Base-by-base conservation (phyloP, 1,284 basidiomycete genomes). In the Cryptococcus maquisensis region DNA sequence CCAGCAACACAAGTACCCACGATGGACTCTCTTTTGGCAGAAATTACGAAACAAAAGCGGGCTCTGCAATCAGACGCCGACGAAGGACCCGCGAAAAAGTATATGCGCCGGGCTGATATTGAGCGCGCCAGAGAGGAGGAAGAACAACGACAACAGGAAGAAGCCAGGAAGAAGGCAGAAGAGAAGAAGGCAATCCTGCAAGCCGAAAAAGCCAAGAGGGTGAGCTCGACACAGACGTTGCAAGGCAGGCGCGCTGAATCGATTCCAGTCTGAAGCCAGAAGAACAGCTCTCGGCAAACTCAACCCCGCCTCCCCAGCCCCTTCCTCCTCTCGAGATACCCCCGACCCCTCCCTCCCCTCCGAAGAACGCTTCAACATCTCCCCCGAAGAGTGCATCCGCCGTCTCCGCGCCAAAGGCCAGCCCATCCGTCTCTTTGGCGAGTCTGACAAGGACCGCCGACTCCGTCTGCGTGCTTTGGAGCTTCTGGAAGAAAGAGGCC, bases 341-440 rank as follows among this genome's bases (percentile, higher is more conserved):
- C 70, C 69, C 28, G 67, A 67, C 51, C 80, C 69, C 6, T 13
- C 47, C 26, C 23, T 42, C 10, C 40, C 21, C 6, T n/a, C 57
- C 4, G 49, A 49, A 78, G 83, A 68, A 81, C 83, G 54, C 1
- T 97, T 94, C 80, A 93, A 92, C 72, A 88, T 98, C 49, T 91
- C 94, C 2, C 90, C 92, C 55, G 88, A 93, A 57, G 96, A 99
- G 69, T 91, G 89, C 24, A 80, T 94, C 51, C 85, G 88, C 7
- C 84, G 96, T 13, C 82, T 99, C 24, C 86, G 96, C 37, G 80
- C 83, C 24, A 95, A 95, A 71, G 90, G 90, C 24, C 91, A 98
- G 71, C 96, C 96, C 2, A 90, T 98, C 59, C 84, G 92, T 9
- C 79, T 98, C 2, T 99, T 99, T 69, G 96, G 86, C 41, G 96